Evolutionary conservation across 1,284 basidiomycete genomes (phyloP).

Genomic region (Trametes versicolor): DNA sequence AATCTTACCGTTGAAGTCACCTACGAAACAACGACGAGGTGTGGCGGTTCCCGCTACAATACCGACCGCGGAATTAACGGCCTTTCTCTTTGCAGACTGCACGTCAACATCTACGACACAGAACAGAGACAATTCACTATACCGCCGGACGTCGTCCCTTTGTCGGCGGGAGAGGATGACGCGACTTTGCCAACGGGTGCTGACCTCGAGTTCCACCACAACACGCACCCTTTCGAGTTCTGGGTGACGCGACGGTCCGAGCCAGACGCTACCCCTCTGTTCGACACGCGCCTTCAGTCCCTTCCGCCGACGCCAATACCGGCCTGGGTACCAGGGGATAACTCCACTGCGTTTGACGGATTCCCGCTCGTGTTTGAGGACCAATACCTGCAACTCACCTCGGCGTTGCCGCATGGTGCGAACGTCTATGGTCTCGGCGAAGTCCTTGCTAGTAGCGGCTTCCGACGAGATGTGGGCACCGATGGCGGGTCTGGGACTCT

Average conservation of each 20-base stretch:
- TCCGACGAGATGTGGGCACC: conserved; percentile 69
- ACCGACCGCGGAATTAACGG: conserved; percentile 3
- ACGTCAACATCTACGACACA: conserved; percentile 78
- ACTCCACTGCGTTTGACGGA: conserved; percentile 60
- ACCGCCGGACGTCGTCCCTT: conserved; percentile 65
- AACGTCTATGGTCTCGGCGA: conserved; percentile 87
- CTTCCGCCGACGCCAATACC: conserved; percentile 65
- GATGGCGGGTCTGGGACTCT: conserved; percentile 64
- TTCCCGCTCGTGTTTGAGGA: conserved; percentile 82
- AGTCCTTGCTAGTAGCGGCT: conserved; percentile 72
- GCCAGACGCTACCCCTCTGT: conserved; percentile 66
- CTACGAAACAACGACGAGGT: conserved; percentile 65
- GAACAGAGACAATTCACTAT: conserved; percentile 72
- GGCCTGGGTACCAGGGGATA: conserved; percentile 55
- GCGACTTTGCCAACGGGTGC: conserved; percentile 50
- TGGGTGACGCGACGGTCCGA: conserved; percentile 78
- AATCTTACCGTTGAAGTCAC: conserved; percentile 72
- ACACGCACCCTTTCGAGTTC: conserved; percentile 74
- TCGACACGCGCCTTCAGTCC: conserved; percentile 74
- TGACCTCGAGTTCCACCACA: conserved; percentile 77
- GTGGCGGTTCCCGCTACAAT: conserved; percentile 10
- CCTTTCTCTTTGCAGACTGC: conserved; percentile 64
- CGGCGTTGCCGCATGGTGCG: conserved; percentile 67
- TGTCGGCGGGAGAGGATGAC: conserved; percentile 48
- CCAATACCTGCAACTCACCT: conserved; percentile 74